A percentile compares a stretch with the other conserved stretches of the same genome.
Conservation (phyloP, 2,329 filamentous ascomycete genomes). For the Aspergillus ochraceus region DNA sequence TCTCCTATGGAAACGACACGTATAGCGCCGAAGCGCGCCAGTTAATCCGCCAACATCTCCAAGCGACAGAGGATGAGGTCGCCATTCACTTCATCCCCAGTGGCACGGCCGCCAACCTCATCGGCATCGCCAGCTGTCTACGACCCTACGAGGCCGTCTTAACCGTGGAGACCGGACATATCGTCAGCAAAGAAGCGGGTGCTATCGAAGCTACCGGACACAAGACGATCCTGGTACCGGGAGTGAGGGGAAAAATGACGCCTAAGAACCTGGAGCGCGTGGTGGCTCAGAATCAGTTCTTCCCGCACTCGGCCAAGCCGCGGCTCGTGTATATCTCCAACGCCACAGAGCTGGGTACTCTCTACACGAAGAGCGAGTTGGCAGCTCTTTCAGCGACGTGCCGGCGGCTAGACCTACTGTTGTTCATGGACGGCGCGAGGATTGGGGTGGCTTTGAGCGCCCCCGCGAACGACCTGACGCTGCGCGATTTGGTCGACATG, state of each 20-base stretch:
- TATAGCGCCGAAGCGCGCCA: slow-evolving; percentile 46
- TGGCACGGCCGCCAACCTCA: slow-evolving; percentile 54
- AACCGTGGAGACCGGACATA: slow-evolving; percentile 52
- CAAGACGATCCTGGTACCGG: slow-evolving; percentile 52
- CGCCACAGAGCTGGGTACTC: slow-evolving; percentile 52
- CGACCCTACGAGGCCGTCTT: slow-evolving; percentile 54
- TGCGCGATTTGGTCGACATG: slow-evolving; percentile 47
- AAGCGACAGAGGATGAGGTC: slow-evolving; percentile 38
- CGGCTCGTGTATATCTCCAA: slow-evolving; percentile 55
- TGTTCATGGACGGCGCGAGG: slow-evolving; percentile 53
- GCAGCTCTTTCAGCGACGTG: slow-evolving; percentile 46
- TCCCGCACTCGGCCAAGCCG: slow-evolving; percentile 54
- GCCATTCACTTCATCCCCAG: slow-evolving; percentile 55
- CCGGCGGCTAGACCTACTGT: slow-evolving; percentile 41
- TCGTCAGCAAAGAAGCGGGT: slow-evolving; percentile 52
- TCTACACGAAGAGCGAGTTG: slow-evolving; percentile 49
- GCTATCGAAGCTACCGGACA: slow-evolving; percentile 54
- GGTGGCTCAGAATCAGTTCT: slow-evolving; percentile 52
- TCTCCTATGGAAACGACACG: slow-evolving; percentile 50
- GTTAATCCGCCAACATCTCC: slow-evolving; percentile 39
- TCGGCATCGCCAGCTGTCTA: slow-evolving; percentile 53
- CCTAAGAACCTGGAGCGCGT: slow-evolving; percentile 44
- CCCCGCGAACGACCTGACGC: slow-evolving; percentile 44
- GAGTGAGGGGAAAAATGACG: slow-evolving; percentile 51
- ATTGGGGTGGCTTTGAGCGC: slow-evolving; percentile 48